Evolutionary conservation across 371 early-diverging fungal genomes (phyloP).

Genomic region (Homolaphlyctis polyrhiza): DNA sequence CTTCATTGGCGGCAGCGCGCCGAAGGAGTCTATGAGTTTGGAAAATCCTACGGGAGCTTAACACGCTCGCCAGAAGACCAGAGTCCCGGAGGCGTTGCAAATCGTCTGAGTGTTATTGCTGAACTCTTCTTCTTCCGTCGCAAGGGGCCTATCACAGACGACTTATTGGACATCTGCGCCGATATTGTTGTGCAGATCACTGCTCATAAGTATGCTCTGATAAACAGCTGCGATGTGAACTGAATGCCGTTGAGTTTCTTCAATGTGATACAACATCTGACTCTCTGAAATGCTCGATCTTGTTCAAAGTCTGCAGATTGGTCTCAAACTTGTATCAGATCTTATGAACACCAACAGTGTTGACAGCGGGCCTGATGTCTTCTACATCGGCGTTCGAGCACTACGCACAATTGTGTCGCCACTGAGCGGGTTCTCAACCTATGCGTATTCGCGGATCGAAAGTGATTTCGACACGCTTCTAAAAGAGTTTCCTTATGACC

Average conservation of each 20-base stretch:
- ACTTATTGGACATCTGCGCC: slow-evolving; percentile 29
- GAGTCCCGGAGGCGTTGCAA: slow-evolving; percentile 21
- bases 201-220: slow-evolving; percentile 33
- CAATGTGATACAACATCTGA: no score
- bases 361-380: slow-evolving; percentile 22
- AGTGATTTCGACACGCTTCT: slow-evolving; percentile 23
- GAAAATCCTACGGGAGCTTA: slow-evolving; percentile 20
- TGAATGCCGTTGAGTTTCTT: no score
- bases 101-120: slow-evolving; percentile 30
- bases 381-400: slow-evolving; percentile 32
- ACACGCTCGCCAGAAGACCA: slow-evolving; percentile 30
- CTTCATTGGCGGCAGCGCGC: slow-evolving; percentile 12
- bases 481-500: slow-evolving; percentile 28
- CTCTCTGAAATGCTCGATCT: no score
- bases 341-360: slow-evolving; percentile 21
- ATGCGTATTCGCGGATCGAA: slow-evolving; percentile 14
- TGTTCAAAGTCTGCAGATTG: slow-evolving; percentile 26
- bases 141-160: slow-evolving; percentile 20
- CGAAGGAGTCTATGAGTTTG: slow-evolving; percentile 15
- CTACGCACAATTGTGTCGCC: slow-evolving; percentile 35
- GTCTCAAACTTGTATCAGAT: slow-evolving; percentile 25
- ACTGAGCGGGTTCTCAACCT: slow-evolving; percentile 28
- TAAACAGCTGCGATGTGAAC: no score
- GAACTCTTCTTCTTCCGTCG: slow-evolving; percentile 30
- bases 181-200: slow-evolving; percentile 42